Base-by-base conservation (phyloP, 108 stramenopile genomes). In the Aurantiochytrium sp. region DNA sequence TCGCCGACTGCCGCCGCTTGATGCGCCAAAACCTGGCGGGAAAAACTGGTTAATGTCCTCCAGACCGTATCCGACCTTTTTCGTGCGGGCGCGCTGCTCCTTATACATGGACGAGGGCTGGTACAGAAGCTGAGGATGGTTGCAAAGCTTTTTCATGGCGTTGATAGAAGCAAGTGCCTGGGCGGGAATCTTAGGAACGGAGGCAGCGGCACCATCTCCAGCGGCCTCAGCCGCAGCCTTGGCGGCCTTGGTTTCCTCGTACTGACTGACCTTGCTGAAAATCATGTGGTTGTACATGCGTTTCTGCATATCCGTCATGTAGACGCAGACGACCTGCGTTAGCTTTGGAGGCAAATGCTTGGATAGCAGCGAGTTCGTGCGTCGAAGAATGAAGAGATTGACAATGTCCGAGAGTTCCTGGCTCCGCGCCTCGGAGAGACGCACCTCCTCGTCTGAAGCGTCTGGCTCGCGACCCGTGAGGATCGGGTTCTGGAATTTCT, bases 291-390 rank as follows among this genome's bases (percentile, higher is more conserved):
- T 91, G 93, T 99, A 99, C 96, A 99, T 98, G 69, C 95, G 94
- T 89, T 95, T 93, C 88, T 99, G 99, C 91, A 98, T 96, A 47
- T 96, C 95, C 21, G 99, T 98, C 59, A 98, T 91, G 76, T 97
- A 94, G 92, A 98, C 98, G 90, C 97, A 98, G 21, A 99, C 98
- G 59, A 99, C 97, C 92, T 99, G 99, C 10, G 98, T 97, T 49
- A 99, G 93, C 90, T 99, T 99, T 59, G 99, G 97, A 64, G 98
- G 98, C 60, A 99, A 93, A 91, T 98, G 98, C 92, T 99, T 91
- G 10, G 98, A 98, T 91, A 98, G 98, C 58, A 99, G 91, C 4
- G 96, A 97, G 91, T 99, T 99, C 89, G 97, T 94, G n/a, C 98
- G 94, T 8, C 98, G 92, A 72, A 99, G 91, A 88, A 99, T 98